A percentile compares a stretch with the other conserved stretches of the same genome.
phyloP scores from a whole-genome alignment of 805 yeast species.

The Starmerella stellata region DNA sequence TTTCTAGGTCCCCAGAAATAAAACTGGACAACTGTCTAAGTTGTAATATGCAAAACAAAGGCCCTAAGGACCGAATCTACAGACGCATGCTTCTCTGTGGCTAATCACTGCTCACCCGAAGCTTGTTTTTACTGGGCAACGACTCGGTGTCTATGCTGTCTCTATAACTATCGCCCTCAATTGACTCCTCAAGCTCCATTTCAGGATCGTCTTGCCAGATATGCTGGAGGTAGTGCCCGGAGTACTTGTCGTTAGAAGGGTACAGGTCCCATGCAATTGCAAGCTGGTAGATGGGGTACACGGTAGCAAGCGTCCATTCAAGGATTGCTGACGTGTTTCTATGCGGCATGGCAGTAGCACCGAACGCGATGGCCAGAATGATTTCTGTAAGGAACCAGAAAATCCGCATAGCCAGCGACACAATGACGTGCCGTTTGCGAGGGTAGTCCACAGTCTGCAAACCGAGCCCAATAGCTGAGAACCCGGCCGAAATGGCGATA shows the following conservation, averaged over 20 bases:
- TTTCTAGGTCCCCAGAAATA: no score
- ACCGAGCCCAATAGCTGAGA: conserved; percentile 30
- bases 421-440: conserved; percentile 21
- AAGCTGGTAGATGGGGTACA: conserved; percentile 55
- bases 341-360: conserved; percentile 21
- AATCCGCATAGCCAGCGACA: conserved; percentile 33
- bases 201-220: conserved; percentile 6
- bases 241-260: conserved; percentile 34
- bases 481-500: conserved; percentile 36
- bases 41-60: no score
- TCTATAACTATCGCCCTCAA: no score
- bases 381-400: conserved; percentile 53
- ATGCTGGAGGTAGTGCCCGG: conserved; percentile 16
- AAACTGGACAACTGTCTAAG: no score
- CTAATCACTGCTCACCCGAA: no score
- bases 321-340: conserved; percentile 38
- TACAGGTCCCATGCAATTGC: conserved; percentile 52
- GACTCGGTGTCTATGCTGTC: not conserved
- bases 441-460: conserved; percentile 32
- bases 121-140: no score
- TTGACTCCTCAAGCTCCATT: not conserved
- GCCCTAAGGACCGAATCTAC: no score
- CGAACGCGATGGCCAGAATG: conserved; percentile 50
- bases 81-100: no score
- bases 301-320: conserved; percentile 76